These are phyloP conservation scores for Trametes cinnabarina DNA, from an alignment of 768 basidiomycete species.

Conservation along the genomic window DNA sequence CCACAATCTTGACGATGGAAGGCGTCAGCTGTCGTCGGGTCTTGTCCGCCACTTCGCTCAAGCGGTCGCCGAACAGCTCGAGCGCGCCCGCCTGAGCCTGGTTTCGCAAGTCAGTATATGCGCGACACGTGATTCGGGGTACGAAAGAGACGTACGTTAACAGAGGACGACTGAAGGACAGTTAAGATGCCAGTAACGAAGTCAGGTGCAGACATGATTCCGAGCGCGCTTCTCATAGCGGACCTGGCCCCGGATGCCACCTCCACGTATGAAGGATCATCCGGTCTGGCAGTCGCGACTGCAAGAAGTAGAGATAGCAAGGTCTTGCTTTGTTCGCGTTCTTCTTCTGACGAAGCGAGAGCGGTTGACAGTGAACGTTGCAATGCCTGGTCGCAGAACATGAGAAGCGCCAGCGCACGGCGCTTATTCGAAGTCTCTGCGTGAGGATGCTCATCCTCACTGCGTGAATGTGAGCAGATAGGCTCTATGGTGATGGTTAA, in stretches of 20 bases:
- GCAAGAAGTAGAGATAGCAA: conserved; percentile 36
- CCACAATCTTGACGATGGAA: conserved; percentile 53
- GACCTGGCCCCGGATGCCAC: conserved; percentile 47
- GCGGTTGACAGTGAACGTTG: conserved; percentile 33
- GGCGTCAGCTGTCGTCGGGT: conserved; percentile 51
- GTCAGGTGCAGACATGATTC: conserved; percentile 64
- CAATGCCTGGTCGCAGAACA: conserved; percentile 58
- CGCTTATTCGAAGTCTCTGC: conserved; percentile 47
- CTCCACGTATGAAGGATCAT: conserved; percentile 30
- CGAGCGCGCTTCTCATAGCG: conserved; percentile 54
- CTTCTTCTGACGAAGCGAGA: conserved; percentile 16
- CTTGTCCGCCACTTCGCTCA: conserved; percentile 56
- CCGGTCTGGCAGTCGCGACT: conserved; percentile 15
- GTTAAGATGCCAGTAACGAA: conserved; percentile 59
- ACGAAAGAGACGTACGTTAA: conserved; percentile 31
- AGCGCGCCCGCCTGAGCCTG: conserved; percentile 71
- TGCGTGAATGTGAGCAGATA: conserved; percentile 23
- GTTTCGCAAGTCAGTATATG: neutral
- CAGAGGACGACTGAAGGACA: conserved; percentile 50
- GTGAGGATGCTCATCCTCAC: conserved; percentile 60
- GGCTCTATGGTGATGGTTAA: neutral
- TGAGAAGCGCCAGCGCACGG: conserved; percentile 65
- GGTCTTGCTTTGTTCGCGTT: conserved; percentile 45
- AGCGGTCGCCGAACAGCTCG: conserved; percentile 62
- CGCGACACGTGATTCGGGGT: neutral